Evolutionary conservation across 179 eudicot species (phyloP), one percentile per base, ranked within the genome.

Genomic region (Beta corolliflora): DNA sequence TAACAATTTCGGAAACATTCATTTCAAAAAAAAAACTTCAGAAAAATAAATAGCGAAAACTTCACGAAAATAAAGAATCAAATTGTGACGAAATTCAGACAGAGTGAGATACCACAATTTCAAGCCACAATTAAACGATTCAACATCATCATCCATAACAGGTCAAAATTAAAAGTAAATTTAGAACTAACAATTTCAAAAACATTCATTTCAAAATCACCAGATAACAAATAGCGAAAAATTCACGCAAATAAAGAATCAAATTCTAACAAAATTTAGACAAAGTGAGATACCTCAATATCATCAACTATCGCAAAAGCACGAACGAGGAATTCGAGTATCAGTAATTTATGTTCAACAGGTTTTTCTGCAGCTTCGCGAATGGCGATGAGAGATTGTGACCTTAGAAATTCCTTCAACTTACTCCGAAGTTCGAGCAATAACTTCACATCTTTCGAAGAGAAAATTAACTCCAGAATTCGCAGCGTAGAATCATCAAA

Each of bases 291-390:
- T 8, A 85, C 98, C 97, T 94, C 89, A 9, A 87, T 65, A 78
- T 95, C 96, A 52, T 85, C 85, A 55, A 87, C 83, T 59, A 92
- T 78, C 15, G 93, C 89, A 73, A 94, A 95, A 76, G 94, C 92
- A 11, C 86, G 89, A 83, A 92, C 89, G 7, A 94, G 82, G 76
- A 95, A 95, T 16, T 95, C 92, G 31, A 90, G 85, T 77, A 89
- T 77, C 4, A 77, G 58, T 18, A 94, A 89, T 84, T 88, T 91
- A 18, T 86, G 80, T 75, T 87, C 88, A 1, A 90, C 74, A 6
- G 92, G 78, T 85, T 81, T 91, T 0, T 81, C 86, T 8, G 86
- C 55, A 71, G 84, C 85, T 86, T 91, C 90, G 8, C 88, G 91
- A 55, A 91, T 80, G 55, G 84, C 82, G 18, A 59, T n/a, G 29